Conservation (phyloP, 768 basidiomycete genomes). For the Rhodotorula taiwanensis region DNA sequence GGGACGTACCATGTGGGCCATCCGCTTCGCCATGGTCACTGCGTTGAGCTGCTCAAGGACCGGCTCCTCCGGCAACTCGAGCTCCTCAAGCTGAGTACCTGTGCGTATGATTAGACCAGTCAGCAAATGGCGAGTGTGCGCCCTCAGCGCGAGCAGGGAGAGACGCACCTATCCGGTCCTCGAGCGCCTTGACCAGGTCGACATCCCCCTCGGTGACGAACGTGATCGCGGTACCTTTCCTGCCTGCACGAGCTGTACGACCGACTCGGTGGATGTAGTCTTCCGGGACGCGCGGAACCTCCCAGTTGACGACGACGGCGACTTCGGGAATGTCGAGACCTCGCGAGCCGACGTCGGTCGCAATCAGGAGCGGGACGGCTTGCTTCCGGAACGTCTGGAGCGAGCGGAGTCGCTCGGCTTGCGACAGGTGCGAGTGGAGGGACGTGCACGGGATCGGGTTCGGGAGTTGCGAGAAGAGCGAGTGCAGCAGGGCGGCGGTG, state of each 20-base stretch:
- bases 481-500: constrained; percentile 82
- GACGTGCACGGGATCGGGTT: constrained; percentile 76
- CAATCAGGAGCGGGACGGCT: constrained; percentile 82
- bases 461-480: constrained; percentile 54
- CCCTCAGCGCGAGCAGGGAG: constrained; percentile 16
- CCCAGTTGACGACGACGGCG: constrained; percentile 95
- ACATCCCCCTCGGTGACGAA: constrained; percentile 93
- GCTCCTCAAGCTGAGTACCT: constrained; percentile 71
- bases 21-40: constrained; percentile 85
- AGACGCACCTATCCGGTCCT: constrained; percentile 71
- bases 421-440: constrained; percentile 86
- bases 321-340: constrained; percentile 96
- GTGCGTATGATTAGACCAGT: background rate
- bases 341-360: constrained; percentile 90
- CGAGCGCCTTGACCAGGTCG: constrained; percentile 70
- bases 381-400: constrained; percentile 78
- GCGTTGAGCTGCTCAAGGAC: constrained; percentile 77
- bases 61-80: constrained; percentile 67
- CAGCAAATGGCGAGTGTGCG: background rate
- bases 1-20: constrained; percentile 78
- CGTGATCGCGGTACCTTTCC: constrained; percentile 81
- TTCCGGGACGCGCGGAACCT: constrained; percentile 71
- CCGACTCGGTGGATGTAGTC: constrained; percentile 97
- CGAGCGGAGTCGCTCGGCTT: constrained; percentile 76
- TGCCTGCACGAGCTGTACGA: constrained; percentile 88